Percentiles rank a stretch among this genome's conserved stretches.
Evolutionary conservation across 2,329 filamentous ascomycete genomes (phyloP).

Genomic region (Trichophyton benhamiae): DNA sequence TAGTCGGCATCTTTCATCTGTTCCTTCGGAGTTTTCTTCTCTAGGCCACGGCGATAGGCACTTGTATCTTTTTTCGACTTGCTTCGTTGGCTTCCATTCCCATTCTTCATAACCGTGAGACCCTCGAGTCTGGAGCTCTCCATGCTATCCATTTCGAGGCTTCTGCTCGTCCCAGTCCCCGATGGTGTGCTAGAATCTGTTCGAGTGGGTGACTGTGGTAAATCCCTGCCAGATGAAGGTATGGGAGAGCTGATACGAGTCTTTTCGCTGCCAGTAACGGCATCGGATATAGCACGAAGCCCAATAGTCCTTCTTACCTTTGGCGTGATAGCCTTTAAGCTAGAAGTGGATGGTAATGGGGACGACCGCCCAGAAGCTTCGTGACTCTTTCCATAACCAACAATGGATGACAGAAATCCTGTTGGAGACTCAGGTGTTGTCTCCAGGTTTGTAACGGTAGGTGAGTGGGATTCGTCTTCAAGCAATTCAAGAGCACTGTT

Average conservation of each 20-base stretch:
- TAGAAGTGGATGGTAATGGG: slow-evolving; percentile 30
- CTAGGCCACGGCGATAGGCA: slow-evolving; percentile 76
- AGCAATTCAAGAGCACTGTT: slow-evolving; percentile 40
- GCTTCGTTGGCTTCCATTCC: slow-evolving; percentile 33
- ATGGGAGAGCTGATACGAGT: slow-evolving; percentile 33
- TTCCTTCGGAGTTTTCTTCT: slow-evolving; percentile 68
- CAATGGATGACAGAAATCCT: slow-evolving; percentile 37
- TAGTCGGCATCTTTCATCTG: slow-evolving; percentile 83
- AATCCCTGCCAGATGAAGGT: slow-evolving; percentile 39
- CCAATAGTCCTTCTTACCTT: slow-evolving; percentile 51
- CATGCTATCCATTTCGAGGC: slow-evolving; percentile 67
- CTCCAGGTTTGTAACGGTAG: slow-evolving; percentile 46
- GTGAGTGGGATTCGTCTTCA: slow-evolving; percentile 34
- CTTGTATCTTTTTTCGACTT: slow-evolving; percentile 91
- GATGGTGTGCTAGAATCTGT: slow-evolving; percentile 56
- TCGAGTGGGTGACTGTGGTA: slow-evolving; percentile 52
- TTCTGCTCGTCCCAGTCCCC: slow-evolving; percentile 43
- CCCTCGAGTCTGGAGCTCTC: slow-evolving; percentile 43
- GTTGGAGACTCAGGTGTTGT: slow-evolving; percentile 32
- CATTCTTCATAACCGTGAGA: slow-evolving; percentile 40
- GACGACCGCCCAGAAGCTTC: slow-evolving; percentile 42
- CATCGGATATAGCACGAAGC: slow-evolving; percentile 75
- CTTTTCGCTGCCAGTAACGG: slow-evolving; percentile 44
- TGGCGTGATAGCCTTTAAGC: slow-evolving; percentile 46
- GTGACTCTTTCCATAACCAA: slow-evolving; percentile 19